Base-by-base conservation (phyloP, 176 grass and related monocot species). In the Themeda triandra region DNA sequence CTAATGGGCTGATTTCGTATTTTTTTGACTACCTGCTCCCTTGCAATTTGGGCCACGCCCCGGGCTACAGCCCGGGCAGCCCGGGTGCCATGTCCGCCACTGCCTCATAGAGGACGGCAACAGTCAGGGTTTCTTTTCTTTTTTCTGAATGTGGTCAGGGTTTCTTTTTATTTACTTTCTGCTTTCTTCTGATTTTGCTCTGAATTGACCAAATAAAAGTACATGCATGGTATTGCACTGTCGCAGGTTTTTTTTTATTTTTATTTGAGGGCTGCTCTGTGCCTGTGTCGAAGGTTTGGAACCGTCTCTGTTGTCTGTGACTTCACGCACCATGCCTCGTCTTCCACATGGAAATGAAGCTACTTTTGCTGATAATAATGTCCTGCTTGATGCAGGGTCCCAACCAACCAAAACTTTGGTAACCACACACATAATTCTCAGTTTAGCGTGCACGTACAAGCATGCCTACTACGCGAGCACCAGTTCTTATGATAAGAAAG, bases 371-470 rank as follows among this genome's bases (percentile, higher is more conserved):
- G 49, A 25, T 25, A 12, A 70, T 77, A 77, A 71, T 75, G 32
- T 11, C 25, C 10, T 73, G 25, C 21, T 79, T 64, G 45, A 59
- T 88, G 45, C 68, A 18, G 23, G 75, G 44, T 17, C 21, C 58
- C 30, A 59, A 76, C 79, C 39, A 10, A 65, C 63, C 72, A 71
- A 82, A 63, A 35, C 1, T 23, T 31, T 10, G n/a, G 14, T 30
- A 40, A 29, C 28, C 11, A 67, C 69, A 45, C 76, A 33, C 70
- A 71, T 81, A 40, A 82, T 77, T 77, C 27, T n/a, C 25, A 11
- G 78, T 71, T 82, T 81, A 81, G 51, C 77, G 39, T 71, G 78
- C 87, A 85, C 63, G 78, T 46, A 89, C 21, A 89, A 71, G 41
- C 87, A 75, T 48, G 79, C 49, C 28, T 18, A 15, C 24, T 18